Percentiles rank a stretch among this genome's conserved stretches.
These are phyloP conservation scores for Penicillium thymicola DNA, from an alignment of 2,329 filamentous ascomycete genomes.

Conservation along the genomic window DNA sequence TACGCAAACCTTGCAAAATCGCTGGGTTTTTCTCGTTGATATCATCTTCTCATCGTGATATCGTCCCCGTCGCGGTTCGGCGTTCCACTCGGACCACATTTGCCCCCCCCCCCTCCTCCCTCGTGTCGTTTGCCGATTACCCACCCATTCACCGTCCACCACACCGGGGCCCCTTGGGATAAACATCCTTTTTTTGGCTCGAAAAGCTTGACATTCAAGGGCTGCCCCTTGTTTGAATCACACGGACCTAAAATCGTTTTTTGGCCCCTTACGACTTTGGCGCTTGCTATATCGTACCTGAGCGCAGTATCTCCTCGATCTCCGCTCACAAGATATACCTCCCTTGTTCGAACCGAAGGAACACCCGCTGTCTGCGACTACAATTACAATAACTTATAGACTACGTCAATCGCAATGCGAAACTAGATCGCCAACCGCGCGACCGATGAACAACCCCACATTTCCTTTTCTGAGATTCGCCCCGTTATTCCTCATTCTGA, in stretches of 20 bases:
- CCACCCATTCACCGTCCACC: constrained; percentile 4
- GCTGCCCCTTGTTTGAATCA: neutral
- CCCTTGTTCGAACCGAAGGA: neutral
- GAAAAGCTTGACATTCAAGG: neutral
- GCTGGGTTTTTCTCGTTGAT: neutral
- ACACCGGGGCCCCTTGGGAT: constrained; percentile 1
- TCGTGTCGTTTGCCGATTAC: constrained; percentile 9
- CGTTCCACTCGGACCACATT: constrained; percentile 10
- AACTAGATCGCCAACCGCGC: constrained; percentile 29
- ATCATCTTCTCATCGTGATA: constrained; percentile 8
- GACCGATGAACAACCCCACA: constrained; percentile 23
- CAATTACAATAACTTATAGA: neutral
- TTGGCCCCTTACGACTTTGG: constrained; percentile 3
- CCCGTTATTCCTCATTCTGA: constrained; percentile 18
- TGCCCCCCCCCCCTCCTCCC: constrained; percentile 9
- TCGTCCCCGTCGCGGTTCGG: constrained; percentile 11
- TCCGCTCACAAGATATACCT: constrained; percentile 3
- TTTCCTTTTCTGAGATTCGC: constrained; percentile 20
- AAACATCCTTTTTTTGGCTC: neutral
- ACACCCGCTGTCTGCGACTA: neutral
- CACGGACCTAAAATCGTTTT: neutral
- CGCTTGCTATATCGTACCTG: constrained; percentile 5
- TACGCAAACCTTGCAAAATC: neutral
- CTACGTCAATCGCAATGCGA: constrained; percentile 34
- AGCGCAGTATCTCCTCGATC: neutral